Evolutionary conservation across 1,284 basidiomycete species (phyloP), one percentile per base, ranked within the genome.

Genomic region (Sanghuangporus baumii): DNA sequence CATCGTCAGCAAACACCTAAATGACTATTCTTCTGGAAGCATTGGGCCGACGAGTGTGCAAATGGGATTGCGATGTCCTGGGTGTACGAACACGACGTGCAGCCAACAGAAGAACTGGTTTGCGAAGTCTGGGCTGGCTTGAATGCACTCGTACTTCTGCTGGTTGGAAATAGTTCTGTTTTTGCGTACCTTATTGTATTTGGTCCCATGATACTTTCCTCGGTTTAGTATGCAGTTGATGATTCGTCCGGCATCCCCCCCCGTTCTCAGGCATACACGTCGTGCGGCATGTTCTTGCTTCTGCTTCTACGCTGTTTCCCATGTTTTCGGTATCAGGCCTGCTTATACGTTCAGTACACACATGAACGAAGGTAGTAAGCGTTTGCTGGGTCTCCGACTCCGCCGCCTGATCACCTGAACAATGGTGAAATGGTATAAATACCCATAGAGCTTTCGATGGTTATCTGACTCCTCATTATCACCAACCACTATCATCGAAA

Each of bases 81-180:
- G 93, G 1, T 99, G 96, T 77, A 91, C 84, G 55, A 98, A 95
- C 72, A 84, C 86, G 52, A 90, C 89, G 38, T 99, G 96, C 73
- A 88, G 81, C 12, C 81, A 89, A 67, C 91, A 94, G 67, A 99
- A 98, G 78, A 81, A 79, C 62, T 99, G 94, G 90, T 92, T 99
- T 73, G 82, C 84, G 56, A 80, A 81, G 38, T 81, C 78, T 0
- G 84, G 82, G 5, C 74, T 72, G 57, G 48, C 48, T 26, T 54
- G 23, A 51, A 23, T 11, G 18, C 41, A 43, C 5, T 7, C n/a
- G 6, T 14, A 43, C 50, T 7, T 23, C 7, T 14, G 16, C 43
- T n/a, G 6, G 6, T 18, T 12, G 40, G 43, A n/a, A 46, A 6
- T n/a, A n/a, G 40, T 11, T 41, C 40, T 12, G 6, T 41, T 41